Conservation (phyloP, 805 yeast species). For the Candida loeiensis region DNA sequence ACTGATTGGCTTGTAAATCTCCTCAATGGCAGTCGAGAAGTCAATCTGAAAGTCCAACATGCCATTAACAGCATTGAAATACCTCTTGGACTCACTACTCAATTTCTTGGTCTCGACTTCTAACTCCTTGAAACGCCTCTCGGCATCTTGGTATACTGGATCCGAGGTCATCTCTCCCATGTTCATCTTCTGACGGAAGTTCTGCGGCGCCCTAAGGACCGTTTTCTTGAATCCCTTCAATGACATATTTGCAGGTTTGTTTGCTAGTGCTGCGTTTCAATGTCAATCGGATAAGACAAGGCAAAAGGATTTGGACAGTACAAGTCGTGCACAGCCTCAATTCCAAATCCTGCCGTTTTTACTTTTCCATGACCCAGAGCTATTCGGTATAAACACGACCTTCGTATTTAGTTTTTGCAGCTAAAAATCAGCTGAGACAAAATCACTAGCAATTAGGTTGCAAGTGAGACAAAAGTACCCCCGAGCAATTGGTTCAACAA, state of each 20-base stretch:
- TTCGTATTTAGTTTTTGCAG: too few relatives aligned
- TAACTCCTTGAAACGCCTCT: constrained; percentile 89
- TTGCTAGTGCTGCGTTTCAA: background rate
- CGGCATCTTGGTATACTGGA: constrained; percentile 92
- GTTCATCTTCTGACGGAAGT: constrained; percentile 82
- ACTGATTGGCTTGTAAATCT: constrained; percentile 91
- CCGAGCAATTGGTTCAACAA: too few relatives aligned
- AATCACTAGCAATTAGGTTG: too few relatives aligned
- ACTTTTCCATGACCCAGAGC: background rate
- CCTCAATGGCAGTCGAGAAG: constrained; percentile 93
- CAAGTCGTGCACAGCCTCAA: background rate
- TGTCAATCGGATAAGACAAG: background rate
- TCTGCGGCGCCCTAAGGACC: constrained; percentile 85
- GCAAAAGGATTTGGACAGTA: background rate
- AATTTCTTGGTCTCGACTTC: constrained; percentile 86
- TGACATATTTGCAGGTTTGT: constrained; percentile 51
- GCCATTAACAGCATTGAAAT: constrained; percentile 87
- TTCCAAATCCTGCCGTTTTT: too few relatives aligned
- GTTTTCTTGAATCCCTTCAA: constrained; percentile 85
- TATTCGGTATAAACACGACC: background rate
- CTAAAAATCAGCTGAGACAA: too few relatives aligned
- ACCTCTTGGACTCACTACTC: constrained; percentile 85
- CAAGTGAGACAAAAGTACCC: too few relatives aligned
- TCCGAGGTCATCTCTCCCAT: constrained; percentile 67
- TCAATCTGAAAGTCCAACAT: constrained; percentile 93